These are phyloP conservation scores for Paracorniculantispora psalliotae DNA, from an alignment of 2,329 filamentous ascomycete species.

Conservation along the genomic window DNA sequence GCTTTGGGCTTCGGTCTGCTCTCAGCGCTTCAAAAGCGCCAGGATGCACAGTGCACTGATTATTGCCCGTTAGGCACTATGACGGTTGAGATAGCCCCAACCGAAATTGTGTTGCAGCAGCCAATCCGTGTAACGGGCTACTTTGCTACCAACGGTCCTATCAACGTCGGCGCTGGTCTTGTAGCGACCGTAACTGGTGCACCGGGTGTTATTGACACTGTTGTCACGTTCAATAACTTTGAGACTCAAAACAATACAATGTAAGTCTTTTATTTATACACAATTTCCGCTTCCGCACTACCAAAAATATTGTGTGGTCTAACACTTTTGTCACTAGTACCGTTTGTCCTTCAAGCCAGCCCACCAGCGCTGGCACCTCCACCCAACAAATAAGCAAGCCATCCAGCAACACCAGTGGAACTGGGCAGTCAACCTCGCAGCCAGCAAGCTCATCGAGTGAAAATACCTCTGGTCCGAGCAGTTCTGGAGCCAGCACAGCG, in stretches of 20 bases:
- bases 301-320: not conserved
- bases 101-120: not conserved
- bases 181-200: conserved; percentile 3
- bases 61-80: conserved; percentile 5
- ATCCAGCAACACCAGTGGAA: not conserved
- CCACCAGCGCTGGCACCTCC: not conserved
- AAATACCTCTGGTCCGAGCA: not conserved
- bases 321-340: not conserved
- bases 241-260: not conserved
- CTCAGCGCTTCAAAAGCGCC: not conserved
- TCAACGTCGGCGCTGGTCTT: not conserved
- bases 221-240: not conserved
- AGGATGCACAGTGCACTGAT: not conserved
- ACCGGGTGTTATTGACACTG: conserved; percentile 4
- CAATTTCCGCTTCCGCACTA: not conserved
- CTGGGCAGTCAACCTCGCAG: not conserved
- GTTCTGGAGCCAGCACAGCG: not conserved
- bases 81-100: not conserved
- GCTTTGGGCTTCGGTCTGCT: conserved; percentile 3
- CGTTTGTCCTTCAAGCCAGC: not conserved
- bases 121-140: conserved; percentile 6
- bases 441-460: not conserved
- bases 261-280: not conserved
- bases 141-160: conserved; percentile 3
- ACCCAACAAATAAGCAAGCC: not conserved